Base-by-base conservation (phyloP, 2,329 filamentous ascomycete genomes). In the Fusarium citri region DNA sequence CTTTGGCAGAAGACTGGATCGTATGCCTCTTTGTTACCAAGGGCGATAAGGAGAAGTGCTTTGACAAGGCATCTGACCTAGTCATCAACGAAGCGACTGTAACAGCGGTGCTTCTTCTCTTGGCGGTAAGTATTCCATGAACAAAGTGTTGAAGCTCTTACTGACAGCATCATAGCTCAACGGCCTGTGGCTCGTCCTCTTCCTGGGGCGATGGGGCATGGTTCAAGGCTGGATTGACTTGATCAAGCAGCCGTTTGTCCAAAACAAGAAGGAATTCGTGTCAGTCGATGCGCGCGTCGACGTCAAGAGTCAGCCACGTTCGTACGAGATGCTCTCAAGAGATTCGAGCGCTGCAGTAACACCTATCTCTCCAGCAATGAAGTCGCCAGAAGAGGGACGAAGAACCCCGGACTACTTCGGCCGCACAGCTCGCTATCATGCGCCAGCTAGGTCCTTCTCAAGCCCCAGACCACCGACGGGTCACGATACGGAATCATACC, bases 171-270 rank as follows among this genome's bases (percentile, higher is more conserved):
- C 46, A 20, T 71, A 93, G 90, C 85, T 94, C 71, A 94, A 94
- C 69, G 95, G 95, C 10, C 83, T 98, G 49, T 97, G 95, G 89
- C 88, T 92, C 51, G 86, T 97, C 60, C 80, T 97, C 57, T 88
- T 98, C 62, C 88, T 98, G 31, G 91, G 92, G 40, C 91, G 94
- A 55, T 89, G 88, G 78, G 91, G 92, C n/a, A 97, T 98, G 90
- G 84, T 97, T 58, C 87, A 85, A 5, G 96, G 92, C 67, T 99
- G 96, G 96, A 72, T 84, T 43, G 90, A 97, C 26, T 81, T 94
- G 43, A 79, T 90, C 71, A 82, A 79, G 57, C 78, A 80, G 40
- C 76, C 83, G 50, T 80, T 88, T 64, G 80, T 81, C 37, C 81
- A 83, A 55, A 83, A 80, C 63, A 88, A 91, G 77, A 88, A 89